Conservation (phyloP, 495 filamentous ascomycete species). For the Penicillium argentinense region DNA sequence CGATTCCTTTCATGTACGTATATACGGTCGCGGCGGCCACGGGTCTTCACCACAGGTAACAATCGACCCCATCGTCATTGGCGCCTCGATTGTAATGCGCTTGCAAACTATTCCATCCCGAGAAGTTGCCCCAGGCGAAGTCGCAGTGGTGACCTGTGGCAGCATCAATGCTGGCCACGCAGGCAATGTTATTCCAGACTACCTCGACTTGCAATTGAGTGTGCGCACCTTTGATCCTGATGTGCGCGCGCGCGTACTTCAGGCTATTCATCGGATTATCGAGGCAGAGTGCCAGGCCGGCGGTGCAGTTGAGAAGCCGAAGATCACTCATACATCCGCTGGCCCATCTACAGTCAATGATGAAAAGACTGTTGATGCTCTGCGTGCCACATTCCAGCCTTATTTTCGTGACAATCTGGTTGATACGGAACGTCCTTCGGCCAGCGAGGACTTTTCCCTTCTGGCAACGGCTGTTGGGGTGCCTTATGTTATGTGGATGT, state of each 20-base stretch:
- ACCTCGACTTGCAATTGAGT: slow-evolving; percentile 49
- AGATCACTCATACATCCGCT: slow-evolving; percentile 30
- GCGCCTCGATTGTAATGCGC: slow-evolving; percentile 48
- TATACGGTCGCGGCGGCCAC: slow-evolving; percentile 55
- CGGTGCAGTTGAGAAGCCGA: slow-evolving; percentile 38
- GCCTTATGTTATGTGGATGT: slow-evolving; percentile 57
- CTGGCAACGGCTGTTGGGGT: slow-evolving; percentile 51
- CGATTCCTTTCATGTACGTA: slow-evolving; percentile 42
- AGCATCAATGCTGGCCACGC: slow-evolving; percentile 52
- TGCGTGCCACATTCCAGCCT: slow-evolving; percentile 40
- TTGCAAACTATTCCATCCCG: slow-evolving; percentile 57
- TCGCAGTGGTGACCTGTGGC: slow-evolving; percentile 55
- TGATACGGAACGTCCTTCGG: slow-evolving; percentile 25
- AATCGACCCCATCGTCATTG: slow-evolving; percentile 59
- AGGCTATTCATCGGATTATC: slow-evolving; percentile 51
- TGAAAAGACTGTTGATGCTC: slow-evolving; percentile 30
- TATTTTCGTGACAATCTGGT: slow-evolving; percentile 42
- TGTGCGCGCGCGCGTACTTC: slow-evolving; percentile 42
- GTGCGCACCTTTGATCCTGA: slow-evolving; percentile 42
- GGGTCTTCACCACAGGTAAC: slow-evolving; percentile 49
- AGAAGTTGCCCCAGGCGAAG: slow-evolving; percentile 50
- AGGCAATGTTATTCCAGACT: slow-evolving; percentile 54
- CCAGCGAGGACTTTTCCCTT: slow-evolving; percentile 58
- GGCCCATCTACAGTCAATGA: slow-evolving; percentile 58
- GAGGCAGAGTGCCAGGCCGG: slow-evolving; percentile 53